A percentile compares a stretch with the other conserved stretches of the same genome.
These are phyloP conservation scores for Zopfia rhizophila DNA, from an alignment of 2,329 filamentous ascomycete genomes.

Conservation along the genomic window DNA sequence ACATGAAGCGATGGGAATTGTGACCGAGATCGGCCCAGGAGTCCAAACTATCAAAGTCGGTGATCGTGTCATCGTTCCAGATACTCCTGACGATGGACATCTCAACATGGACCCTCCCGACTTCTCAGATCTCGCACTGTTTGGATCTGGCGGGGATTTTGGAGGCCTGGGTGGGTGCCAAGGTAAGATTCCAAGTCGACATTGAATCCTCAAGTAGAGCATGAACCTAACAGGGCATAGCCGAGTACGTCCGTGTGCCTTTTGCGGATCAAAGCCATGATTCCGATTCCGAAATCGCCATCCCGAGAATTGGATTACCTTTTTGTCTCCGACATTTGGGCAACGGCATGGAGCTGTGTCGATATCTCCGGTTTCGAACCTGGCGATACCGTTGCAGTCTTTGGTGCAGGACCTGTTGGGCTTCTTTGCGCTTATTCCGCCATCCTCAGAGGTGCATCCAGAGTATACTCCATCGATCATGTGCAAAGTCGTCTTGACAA, in stretches of 20 bases:
- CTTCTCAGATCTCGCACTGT: background rate
- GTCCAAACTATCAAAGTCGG: conserved; percentile 80
- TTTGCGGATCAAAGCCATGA: conserved; percentile 21
- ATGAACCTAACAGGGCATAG: conserved; percentile 9
- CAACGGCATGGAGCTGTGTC: conserved; percentile 36
- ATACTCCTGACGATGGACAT: conserved; percentile 12
- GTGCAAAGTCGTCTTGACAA: conserved; percentile 25
- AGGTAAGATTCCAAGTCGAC: conserved; percentile 8
- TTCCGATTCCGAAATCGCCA: conserved; percentile 14
- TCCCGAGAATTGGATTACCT: conserved; percentile 35
- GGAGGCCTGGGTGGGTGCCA: conserved; percentile 18
- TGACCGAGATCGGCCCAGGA: conserved; percentile 81
- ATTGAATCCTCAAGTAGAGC: background rate
- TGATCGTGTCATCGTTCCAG: conserved; percentile 60
- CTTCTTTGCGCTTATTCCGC: conserved; percentile 47
- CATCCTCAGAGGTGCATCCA: conserved; percentile 41
- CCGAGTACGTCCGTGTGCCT: conserved; percentile 28
- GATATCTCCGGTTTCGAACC: conserved; percentile 31
- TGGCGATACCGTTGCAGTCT: conserved; percentile 45
- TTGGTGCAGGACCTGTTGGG: conserved; percentile 46
- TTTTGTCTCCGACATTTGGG: conserved; percentile 41
- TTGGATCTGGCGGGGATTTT: conserved; percentile 19
- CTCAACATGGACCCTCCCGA: conserved; percentile 4
- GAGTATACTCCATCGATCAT: conserved; percentile 47
- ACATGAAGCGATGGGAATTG: conserved; percentile 84